A percentile compares a stretch with the other conserved stretches of the same genome.
Conservation (phyloP, 805 yeast species). For the Clavispora santaluciae region DNA sequence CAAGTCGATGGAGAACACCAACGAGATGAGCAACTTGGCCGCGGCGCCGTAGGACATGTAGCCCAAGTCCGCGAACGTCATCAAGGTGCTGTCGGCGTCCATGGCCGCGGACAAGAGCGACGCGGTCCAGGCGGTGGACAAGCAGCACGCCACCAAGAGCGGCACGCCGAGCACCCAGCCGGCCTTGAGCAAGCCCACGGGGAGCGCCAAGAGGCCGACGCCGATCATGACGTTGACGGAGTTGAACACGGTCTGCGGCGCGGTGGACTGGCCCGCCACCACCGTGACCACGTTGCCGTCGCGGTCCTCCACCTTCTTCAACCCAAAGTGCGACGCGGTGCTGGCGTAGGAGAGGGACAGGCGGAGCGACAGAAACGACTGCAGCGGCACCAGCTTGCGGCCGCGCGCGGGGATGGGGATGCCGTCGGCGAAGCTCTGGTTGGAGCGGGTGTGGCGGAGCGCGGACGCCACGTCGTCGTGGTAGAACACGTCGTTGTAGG, state of each 20-base stretch:
- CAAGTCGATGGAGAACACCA: constrained; percentile 71
- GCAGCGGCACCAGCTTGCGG: constrained; percentile 27
- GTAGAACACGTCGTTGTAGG: constrained; percentile 32
- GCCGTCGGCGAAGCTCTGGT: constrained; percentile 16
- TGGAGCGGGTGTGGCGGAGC: constrained; percentile 21
- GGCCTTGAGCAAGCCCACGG: constrained; percentile 58
- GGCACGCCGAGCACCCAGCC: constrained; percentile 66
- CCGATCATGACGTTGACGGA: constrained; percentile 65
- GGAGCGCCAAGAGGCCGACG: constrained; percentile 62
- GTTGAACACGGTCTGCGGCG: constrained; percentile 65
- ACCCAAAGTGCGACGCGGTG: constrained; percentile 47
- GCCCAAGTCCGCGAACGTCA: constrained; percentile 29
- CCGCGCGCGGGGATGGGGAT: constrained; percentile 23
- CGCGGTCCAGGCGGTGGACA: constrained; percentile 74
- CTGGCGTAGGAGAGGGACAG: constrained; percentile 31
- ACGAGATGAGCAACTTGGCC: constrained; percentile 70
- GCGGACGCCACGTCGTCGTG: constrained; percentile 33
- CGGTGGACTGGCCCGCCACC: constrained; percentile 76
- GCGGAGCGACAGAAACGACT: constrained; percentile 42
- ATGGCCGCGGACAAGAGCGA: constrained; percentile 40
- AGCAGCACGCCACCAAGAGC: constrained; percentile 56
- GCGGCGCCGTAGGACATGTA: constrained; percentile 34
- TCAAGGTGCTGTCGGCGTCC: constrained; percentile 26
- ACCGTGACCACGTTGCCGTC: constrained; percentile 70
- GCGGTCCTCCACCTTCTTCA: constrained; percentile 61